Conservation (phyloP, 768 basidiomycete genomes). For the Mycena belliarum region DNA sequence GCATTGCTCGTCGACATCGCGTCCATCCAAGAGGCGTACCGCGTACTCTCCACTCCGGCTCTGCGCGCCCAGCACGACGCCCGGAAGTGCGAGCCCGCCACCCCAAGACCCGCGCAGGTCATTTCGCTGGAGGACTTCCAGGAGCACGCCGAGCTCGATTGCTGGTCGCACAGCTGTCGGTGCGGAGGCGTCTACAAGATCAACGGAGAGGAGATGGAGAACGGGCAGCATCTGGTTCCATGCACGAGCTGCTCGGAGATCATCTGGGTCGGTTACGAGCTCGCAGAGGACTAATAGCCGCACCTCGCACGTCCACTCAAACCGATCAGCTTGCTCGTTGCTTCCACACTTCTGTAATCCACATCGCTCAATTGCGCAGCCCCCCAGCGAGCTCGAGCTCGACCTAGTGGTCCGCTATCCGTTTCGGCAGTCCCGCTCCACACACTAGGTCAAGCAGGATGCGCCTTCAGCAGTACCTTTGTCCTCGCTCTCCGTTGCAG, state of each 20-base stretch:
- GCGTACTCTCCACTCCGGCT: conserved; percentile 52
- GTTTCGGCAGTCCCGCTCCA: too few relatives aligned
- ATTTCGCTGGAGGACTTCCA: conserved; percentile 78
- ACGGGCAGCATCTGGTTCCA: conserved; percentile 68
- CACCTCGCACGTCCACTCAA: too few relatives aligned
- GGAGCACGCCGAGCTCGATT: conserved; percentile 29
- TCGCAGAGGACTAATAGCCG: conserved; percentile 37
- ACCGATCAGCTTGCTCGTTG: background rate
- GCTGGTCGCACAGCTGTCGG: conserved; percentile 67
- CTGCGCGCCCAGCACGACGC: conserved; percentile 55
- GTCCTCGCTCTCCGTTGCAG: too few relatives aligned
- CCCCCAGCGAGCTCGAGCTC: too few relatives aligned
- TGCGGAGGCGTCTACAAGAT: conserved; percentile 73
- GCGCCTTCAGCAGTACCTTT: too few relatives aligned
- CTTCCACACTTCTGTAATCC: too few relatives aligned
- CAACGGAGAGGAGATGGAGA: conserved; percentile 59
- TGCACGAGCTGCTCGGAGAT: conserved; percentile 81
- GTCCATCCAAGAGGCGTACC: conserved; percentile 67
- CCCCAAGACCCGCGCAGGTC: conserved; percentile 72
- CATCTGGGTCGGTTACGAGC: conserved; percentile 84
- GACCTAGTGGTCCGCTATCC: too few relatives aligned
- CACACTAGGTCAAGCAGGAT: too few relatives aligned
- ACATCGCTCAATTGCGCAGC: too few relatives aligned
- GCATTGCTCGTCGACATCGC: conserved; percentile 43
- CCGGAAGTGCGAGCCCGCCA: conserved; percentile 20